phyloP scores from a whole-genome alignment of 768 basidiomycete species.

The Pholiota microspora region DNA sequence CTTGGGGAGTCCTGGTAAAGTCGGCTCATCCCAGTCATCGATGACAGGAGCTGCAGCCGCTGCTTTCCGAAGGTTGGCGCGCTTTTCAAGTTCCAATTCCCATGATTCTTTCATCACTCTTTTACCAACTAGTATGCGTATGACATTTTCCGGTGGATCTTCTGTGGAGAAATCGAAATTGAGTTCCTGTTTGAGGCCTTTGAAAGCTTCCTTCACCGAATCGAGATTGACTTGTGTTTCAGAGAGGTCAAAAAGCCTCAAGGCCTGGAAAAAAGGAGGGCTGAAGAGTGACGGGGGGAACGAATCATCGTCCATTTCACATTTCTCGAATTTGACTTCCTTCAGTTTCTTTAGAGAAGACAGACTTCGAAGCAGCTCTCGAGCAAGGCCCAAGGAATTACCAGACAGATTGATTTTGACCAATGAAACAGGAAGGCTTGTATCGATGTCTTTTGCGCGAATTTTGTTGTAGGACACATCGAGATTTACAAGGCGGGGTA shows the following conservation, averaged over 20 bases:
- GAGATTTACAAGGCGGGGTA: constrained; percentile 65
- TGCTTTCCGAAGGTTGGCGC: constrained; percentile 39
- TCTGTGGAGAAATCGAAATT: constrained; percentile 54
- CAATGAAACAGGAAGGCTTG: constrained; percentile 49
- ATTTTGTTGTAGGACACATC: constrained; percentile 71
- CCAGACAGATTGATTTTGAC: constrained; percentile 61
- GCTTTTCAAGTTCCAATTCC: constrained; percentile 74
- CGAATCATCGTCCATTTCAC: constrained; percentile 60
- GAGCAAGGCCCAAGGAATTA: constrained; percentile 58
- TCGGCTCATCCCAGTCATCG: constrained; percentile 18
- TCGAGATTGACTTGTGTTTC: constrained; percentile 58
- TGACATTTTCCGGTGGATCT: constrained; percentile 49
- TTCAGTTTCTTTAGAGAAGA: constrained; percentile 49
- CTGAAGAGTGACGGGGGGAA: constrained; percentile 43
- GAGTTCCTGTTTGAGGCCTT: constrained; percentile 46
- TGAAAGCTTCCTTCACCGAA: constrained; percentile 43
- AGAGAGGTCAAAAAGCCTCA: constrained; percentile 62
- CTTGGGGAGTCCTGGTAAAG: constrained; percentile 5
- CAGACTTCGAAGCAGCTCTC: constrained; percentile 44
- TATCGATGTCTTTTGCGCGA: constrained; percentile 51
- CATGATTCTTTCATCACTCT: constrained; percentile 69
- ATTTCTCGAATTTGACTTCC: constrained; percentile 53
- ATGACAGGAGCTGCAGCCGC: constrained; percentile 6
- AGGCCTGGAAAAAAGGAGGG: constrained; percentile 42
- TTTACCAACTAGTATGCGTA: constrained; percentile 67